Evolutionary conservation across 2,329 filamentous ascomycete genomes (phyloP), one percentile per base, ranked within the genome.

Genomic region (Ascochyta fabae): DNA sequence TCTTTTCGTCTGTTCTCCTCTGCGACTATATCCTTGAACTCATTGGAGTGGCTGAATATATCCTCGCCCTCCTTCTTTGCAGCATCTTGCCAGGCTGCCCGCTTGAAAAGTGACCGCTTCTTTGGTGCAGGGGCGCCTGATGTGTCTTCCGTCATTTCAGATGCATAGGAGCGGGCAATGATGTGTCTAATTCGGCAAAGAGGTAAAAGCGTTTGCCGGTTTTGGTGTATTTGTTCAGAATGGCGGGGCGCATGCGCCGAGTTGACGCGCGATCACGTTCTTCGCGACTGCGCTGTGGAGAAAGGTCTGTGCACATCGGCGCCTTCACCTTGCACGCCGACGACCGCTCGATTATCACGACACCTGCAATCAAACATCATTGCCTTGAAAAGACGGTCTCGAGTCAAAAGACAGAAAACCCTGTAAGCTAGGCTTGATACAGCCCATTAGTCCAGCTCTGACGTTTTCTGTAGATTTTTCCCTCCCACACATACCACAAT

Each of bases 31-130:
- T 75, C 70, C 16, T 64, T 59, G 64, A 75, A 79, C 22, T 73
- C 67, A 46, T 68, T 72, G 3, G 77, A 75, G 50, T 79, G 78
- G 48, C 75, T 79, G 61, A 81, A 81, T 26, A 81, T 72, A 48
- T 68, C 62, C 29, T 72, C 67, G 12, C 60, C 65, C 22, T 72
- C 69, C 7, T 74, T 68, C 56, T 78, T 75, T 27, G 67, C 67
- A 23, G 75, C 58, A n/a, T 69, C 68, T 38, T 81, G 78, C 79
- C 81, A 83, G 22, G 77, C 72, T 42, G 83, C 80, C 60, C 82
- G 84, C 46, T 82, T 85, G 74, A 87, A 87, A 16, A 85, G 77
- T 0, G 79, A 80, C 35, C 78, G 77, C 75, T 79, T 80, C 53
- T 73, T 77, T 64, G 60, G 73, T 64, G 61, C 59, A 2, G 61